Evolutionary conservation across 164 flowering plant genomes (phyloP).

Genomic region (Berberis thunbergii): DNA sequence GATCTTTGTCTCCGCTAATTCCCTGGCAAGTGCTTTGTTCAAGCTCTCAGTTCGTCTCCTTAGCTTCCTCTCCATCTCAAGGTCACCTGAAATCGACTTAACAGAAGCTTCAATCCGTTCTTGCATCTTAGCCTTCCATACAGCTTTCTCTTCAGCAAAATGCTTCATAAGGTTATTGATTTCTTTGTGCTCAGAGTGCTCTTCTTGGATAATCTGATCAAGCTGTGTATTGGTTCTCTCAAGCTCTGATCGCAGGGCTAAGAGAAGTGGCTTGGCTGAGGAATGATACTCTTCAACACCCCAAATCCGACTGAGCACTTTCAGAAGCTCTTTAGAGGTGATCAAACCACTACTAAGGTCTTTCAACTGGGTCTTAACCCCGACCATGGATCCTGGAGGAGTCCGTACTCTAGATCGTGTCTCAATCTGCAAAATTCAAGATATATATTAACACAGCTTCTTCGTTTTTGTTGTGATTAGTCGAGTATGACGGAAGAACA

Average conservation of each 20-base stretch:
- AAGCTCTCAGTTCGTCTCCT: conserved; percentile 71
- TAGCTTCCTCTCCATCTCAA: conserved; percentile 76
- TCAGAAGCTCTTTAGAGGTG: conserved; percentile 83
- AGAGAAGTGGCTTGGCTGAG: conserved; percentile 68
- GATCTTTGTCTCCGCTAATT: conserved; percentile 58
- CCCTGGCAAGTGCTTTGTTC: conserved; percentile 81
- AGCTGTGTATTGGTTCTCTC: conserved; percentile 73
- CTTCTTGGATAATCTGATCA: conserved; percentile 68
- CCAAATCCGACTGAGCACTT: conserved; percentile 76
- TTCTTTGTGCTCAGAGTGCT: conserved; percentile 47
- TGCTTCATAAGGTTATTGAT: conserved; percentile 54
- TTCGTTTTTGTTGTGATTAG: neutral
- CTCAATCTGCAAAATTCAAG: conserved; percentile 49
- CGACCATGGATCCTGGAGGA: conserved; percentile 41
- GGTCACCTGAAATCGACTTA: conserved; percentile 58
- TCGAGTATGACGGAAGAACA: no score
- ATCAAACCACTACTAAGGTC: conserved; percentile 70
- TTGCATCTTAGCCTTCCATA: conserved; percentile 66
- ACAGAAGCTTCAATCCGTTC: conserved; percentile 57
- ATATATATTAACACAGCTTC: neutral
- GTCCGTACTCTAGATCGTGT: conserved; percentile 48
- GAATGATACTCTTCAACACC: conserved; percentile 63
- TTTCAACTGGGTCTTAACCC: conserved; percentile 49
- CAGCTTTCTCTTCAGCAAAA: conserved; percentile 76
- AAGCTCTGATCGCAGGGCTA: conserved; percentile 84